A percentile compares a stretch with the other conserved stretches of the same genome.
These are phyloP conservation scores for Phialophora macrospora DNA, from an alignment of 2,329 filamentous ascomycete genomes.

Conservation along the genomic window DNA sequence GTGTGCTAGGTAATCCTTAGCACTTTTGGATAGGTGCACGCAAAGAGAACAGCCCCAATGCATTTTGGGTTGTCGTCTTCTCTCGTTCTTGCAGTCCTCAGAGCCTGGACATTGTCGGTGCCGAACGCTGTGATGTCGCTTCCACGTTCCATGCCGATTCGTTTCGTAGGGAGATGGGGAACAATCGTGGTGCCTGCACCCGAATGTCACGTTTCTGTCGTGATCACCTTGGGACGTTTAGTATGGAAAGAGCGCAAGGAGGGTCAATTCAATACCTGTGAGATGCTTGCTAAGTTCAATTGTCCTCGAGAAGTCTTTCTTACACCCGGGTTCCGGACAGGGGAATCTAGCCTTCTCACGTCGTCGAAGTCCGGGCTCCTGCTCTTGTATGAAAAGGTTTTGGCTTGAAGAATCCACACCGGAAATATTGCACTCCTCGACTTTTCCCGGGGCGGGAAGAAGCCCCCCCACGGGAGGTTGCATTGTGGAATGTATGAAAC, in stretches of 20 bases:
- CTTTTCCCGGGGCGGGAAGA: neutral
- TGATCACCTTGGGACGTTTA: neutral
- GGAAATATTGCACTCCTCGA: neutral
- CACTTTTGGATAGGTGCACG: neutral
- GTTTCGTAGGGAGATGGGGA: neutral
- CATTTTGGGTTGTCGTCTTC: neutral
- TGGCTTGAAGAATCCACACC: neutral
- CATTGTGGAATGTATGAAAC: neutral
- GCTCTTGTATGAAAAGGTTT: neutral
- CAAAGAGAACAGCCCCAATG: conserved; percentile 12
- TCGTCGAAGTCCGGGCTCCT: neutral
- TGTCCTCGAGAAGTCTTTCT: neutral
- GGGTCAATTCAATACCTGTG: neutral
- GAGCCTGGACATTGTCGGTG: neutral
- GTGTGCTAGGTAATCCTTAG: neutral
- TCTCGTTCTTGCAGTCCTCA: conserved; percentile 6
- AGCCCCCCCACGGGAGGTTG: neutral
- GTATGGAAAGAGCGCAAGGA: neutral
- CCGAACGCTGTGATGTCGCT: conserved; percentile 5
- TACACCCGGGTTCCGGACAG: neutral
- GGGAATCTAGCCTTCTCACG: neutral
- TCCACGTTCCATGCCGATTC: neutral
- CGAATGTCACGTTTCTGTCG: conserved; percentile 1
- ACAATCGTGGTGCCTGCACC: neutral
- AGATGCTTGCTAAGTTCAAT: conserved; percentile 10